Percentiles rank a stretch among this genome's conserved stretches.
Conservation (phyloP, 805 yeast species). For the Zygosaccharomyces bailii region DNA sequence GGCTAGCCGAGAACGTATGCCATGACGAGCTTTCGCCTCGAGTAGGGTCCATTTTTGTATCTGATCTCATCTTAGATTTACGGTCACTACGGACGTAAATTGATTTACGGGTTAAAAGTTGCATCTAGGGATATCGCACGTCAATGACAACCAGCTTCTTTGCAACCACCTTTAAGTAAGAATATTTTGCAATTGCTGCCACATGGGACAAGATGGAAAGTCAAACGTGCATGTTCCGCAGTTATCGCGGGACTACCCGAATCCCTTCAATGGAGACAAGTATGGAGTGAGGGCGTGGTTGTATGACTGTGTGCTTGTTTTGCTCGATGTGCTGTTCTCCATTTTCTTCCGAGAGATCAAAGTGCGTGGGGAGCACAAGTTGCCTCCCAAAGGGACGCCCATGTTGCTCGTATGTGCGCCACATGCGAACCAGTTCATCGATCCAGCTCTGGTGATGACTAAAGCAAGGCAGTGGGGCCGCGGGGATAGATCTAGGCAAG, state of each 20-base stretch:
- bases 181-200: no score
- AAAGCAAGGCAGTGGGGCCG: slow-evolving; percentile 50
- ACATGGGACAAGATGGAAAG: slow-evolving; percentile 2
- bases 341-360: slow-evolving; percentile 70
- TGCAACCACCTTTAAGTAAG: no score
- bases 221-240: slow-evolving; percentile 29
- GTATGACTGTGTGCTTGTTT: slow-evolving; percentile 31
- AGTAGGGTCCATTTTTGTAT: not conserved
- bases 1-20: not conserved
- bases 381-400: slow-evolving; percentile 40
- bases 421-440: slow-evolving; percentile 85
- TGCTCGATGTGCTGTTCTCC: slow-evolving; percentile 32
- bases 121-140: not conserved
- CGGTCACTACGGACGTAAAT: not conserved
- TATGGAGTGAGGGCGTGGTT: slow-evolving; percentile 28
- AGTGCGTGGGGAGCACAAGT: slow-evolving; percentile 53
- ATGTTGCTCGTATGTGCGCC: slow-evolving; percentile 80
- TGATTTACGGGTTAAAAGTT: not conserved
- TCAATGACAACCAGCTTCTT: not conserved
- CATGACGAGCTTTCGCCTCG: not conserved
- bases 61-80: not conserved
- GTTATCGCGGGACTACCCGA: slow-evolving; percentile 17
- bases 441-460: slow-evolving; percentile 72
- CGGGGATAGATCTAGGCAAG: slow-evolving; percentile 48
- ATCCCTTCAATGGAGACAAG: slow-evolving; percentile 28